Conservation (phyloP, 495 filamentous ascomycete genomes). For the Astrothelium macrocarpum region DNA sequence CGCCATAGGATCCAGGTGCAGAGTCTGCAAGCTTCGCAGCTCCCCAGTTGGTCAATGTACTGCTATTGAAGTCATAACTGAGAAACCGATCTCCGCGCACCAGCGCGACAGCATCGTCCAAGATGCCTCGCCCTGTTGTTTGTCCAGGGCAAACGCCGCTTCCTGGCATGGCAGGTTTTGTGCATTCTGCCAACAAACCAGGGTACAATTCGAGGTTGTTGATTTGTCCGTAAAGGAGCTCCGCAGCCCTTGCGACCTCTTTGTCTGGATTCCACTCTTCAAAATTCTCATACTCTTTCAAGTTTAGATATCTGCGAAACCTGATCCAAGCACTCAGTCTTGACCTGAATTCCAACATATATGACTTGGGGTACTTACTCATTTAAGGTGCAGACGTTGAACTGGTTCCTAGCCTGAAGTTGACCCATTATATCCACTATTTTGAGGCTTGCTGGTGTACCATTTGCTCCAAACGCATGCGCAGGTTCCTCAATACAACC, state of each 20-base stretch:
- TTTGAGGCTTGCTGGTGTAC: constrained; percentile 26
- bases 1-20: constrained; percentile 28
- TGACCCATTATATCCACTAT: constrained; percentile 27
- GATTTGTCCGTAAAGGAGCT: constrained; percentile 27
- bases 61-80: constrained; percentile 29
- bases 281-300: constrained; percentile 25
- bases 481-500: constrained; percentile 48
- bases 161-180: constrained; percentile 26
- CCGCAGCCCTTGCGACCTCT: constrained; percentile 22
- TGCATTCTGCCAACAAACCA: constrained; percentile 26
- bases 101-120: constrained; percentile 27
- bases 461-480: constrained; percentile 26
- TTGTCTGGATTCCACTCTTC: constrained; percentile 23
- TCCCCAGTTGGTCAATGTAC: constrained; percentile 28
- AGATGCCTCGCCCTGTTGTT: constrained; percentile 27
- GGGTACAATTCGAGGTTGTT: constrained; percentile 29
- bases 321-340: constrained; percentile 12
- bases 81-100: constrained; percentile 28
- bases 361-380: constrained; percentile 15
- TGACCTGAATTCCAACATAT: too few relatives aligned
- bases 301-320: constrained; percentile 25
- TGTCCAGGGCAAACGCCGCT: constrained; percentile 28
- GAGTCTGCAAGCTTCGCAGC: constrained; percentile 22
- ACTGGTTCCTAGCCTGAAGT: constrained; percentile 23
- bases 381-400: constrained; percentile 30